Percentiles rank a stretch among this genome's conserved stretches.
Evolutionary conservation across 495 filamentous ascomycete genomes (phyloP).

Genomic region (Aspergillus olivimuriae): DNA sequence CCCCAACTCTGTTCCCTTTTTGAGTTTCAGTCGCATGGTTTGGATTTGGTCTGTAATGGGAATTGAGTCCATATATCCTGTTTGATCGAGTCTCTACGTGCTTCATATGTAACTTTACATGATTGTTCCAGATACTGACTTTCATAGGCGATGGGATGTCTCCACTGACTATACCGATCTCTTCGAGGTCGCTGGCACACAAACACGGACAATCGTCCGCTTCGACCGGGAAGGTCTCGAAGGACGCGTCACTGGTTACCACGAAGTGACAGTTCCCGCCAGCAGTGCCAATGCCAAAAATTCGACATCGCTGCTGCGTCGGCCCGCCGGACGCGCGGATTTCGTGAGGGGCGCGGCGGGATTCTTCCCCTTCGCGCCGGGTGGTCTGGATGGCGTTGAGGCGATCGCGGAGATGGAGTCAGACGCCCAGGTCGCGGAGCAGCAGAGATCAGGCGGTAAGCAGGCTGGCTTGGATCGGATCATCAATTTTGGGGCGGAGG

Average conservation of each 20-base stretch:
- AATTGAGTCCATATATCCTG: too few species aligned
- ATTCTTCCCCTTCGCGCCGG: slow-evolving; percentile 93
- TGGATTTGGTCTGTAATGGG: not conserved
- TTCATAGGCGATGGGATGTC: slow-evolving; percentile 68
- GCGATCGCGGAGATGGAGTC: slow-evolving; percentile 71
- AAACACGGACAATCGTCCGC: slow-evolving; percentile 85
- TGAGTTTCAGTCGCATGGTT: not conserved
- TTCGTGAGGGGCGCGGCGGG: slow-evolving; percentile 94
- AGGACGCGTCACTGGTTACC: slow-evolving; percentile 88
- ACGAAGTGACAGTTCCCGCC: slow-evolving; percentile 88
- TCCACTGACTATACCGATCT: slow-evolving; percentile 69
- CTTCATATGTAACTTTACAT: not conserved
- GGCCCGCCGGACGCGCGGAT: slow-evolving; percentile 80
- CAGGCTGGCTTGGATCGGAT: slow-evolving; percentile 60
- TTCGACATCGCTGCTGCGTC: slow-evolving; percentile 82
- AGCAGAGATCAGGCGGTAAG: slow-evolving; percentile 37
- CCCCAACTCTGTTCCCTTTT: slow-evolving; percentile 1
- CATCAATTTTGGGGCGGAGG: slow-evolving; percentile 71
- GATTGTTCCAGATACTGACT: not conserved
- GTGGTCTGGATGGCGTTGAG: slow-evolving; percentile 83
- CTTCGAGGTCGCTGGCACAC: slow-evolving; percentile 82
- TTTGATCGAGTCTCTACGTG: too few species aligned
- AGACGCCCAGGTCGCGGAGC: slow-evolving; percentile 40
- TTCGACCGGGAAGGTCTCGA: slow-evolving; percentile 91
- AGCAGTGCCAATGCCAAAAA: slow-evolving; percentile 91